Percentiles rank a stretch among this genome's conserved stretches.
These are phyloP conservation scores for Casaregolazyma lundiana DNA, from an alignment of 1,139 yeast species.

Conservation along the genomic window DNA sequence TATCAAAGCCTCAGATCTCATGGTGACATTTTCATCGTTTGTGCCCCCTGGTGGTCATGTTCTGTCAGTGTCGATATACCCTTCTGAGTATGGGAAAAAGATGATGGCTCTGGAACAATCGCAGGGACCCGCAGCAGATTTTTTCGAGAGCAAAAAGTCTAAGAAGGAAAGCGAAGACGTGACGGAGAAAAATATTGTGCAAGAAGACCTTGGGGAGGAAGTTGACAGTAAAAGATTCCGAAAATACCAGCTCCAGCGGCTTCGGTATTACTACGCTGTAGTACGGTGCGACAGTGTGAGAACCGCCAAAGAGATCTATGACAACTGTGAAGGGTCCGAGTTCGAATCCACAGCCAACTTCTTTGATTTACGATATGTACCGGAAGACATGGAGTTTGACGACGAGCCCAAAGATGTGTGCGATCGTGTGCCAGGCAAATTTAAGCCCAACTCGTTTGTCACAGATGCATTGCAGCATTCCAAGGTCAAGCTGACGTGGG, in stretches of 20 bases:
- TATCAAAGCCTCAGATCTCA: conserved; percentile 73
- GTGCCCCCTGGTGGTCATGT: conserved; percentile 74
- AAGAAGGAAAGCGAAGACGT: conserved; percentile 30
- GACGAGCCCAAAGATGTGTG: conserved; percentile 69
- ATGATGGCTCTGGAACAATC: conserved; percentile 85
- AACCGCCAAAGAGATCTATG: conserved; percentile 74
- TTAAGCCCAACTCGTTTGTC: conserved; percentile 77
- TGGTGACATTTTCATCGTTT: conserved; percentile 87
- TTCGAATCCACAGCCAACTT: conserved; percentile 93
- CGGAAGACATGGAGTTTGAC: conserved; percentile 84
- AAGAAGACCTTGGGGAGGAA: conserved; percentile 43
- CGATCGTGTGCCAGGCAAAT: conserved; percentile 64
- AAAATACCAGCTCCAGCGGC: conserved; percentile 69
- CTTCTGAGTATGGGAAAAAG: conserved; percentile 91
- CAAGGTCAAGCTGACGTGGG: conserved; percentile 93
- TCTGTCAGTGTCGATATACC: conserved; percentile 68
- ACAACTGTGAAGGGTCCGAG: conserved; percentile 90
- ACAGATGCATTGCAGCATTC: conserved; percentile 94
- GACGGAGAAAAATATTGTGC: conserved; percentile 27
- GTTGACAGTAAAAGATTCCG: conserved; percentile 46
- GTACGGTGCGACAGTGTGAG: conserved; percentile 71
- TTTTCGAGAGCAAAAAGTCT: conserved; percentile 50
- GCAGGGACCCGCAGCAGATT: conserved; percentile 89
- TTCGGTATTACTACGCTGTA: conserved; percentile 92
- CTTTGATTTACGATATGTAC: conserved; percentile 87